A percentile compares a stretch with the other conserved stretches of the same genome.
These are phyloP conservation scores for Phaffomyces antillensis DNA, from an alignment of 805 yeast species.

Conservation along the genomic window DNA sequence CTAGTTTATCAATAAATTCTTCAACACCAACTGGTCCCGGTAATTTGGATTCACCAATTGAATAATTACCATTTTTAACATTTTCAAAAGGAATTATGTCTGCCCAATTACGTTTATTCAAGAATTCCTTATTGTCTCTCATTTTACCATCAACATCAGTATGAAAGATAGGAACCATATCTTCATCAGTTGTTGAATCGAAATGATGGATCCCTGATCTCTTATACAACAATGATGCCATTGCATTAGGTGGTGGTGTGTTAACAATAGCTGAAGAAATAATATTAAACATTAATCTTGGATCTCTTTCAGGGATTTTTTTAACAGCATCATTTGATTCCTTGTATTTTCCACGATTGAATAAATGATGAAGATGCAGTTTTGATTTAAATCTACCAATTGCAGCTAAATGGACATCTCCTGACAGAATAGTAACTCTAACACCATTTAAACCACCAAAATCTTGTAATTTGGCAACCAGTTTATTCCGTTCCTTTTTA, in stretches of 20 bases:
- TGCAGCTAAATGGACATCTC: slow-evolving; percentile 90
- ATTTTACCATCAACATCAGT: slow-evolving; percentile 47
- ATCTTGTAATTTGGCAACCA: slow-evolving; percentile 53
- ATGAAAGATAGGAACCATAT: slow-evolving; percentile 65
- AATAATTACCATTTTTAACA: slow-evolving; percentile 13
- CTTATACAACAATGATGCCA: slow-evolving; percentile 67
- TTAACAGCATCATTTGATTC: slow-evolving; percentile 34
- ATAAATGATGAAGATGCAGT: slow-evolving; percentile 36
- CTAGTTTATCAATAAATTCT: slow-evolving; percentile 1
- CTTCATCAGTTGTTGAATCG: slow-evolving; percentile 67
- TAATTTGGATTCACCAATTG: slow-evolving; percentile 25
- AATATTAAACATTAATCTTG: slow-evolving; percentile 71
- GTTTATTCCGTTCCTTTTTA: slow-evolving; percentile 72
- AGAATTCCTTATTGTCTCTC: slow-evolving; percentile 43
- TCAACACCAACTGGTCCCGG: slow-evolving; percentile 35
- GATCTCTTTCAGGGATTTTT: slow-evolving; percentile 57
- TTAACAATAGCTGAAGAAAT: slow-evolving; percentile 87
- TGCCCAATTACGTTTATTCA: slow-evolving; percentile 67
- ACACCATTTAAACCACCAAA: slow-evolving; percentile 60
- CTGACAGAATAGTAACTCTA: slow-evolving; percentile 78
- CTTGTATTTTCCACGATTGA: slow-evolving; percentile 27
- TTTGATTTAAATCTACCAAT: slow-evolving; percentile 69
- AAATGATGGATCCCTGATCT: slow-evolving; percentile 62
- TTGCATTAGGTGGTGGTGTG: slow-evolving; percentile 86
- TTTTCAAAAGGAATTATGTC: slow-evolving; percentile 53